Percentiles rank a stretch among this genome's conserved stretches.
Conservation (phyloP, 2,329 filamentous ascomycete species). For the Xylariaceae sp. region DNA sequence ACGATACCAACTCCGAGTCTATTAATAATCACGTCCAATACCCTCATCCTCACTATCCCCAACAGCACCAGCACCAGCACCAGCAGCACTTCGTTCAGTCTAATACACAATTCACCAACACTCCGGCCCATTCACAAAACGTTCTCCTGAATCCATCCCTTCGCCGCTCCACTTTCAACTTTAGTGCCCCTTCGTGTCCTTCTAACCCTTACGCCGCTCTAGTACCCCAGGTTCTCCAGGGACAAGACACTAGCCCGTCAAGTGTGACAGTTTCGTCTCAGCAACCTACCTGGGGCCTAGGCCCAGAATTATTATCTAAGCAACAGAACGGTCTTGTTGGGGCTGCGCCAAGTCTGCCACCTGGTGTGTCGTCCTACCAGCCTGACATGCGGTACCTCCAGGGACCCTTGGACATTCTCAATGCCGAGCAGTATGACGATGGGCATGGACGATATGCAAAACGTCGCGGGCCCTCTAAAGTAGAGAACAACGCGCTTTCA, state of each 20-base stretch:
- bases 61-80: conserved; percentile 15
- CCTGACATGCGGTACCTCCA: conserved; percentile 40
- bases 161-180: conserved; percentile 19
- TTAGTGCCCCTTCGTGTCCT: conserved; percentile 8
- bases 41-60: conserved; percentile 5
- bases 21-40: conserved; percentile 27
- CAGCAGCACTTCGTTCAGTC: background rate
- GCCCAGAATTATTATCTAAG: conserved; percentile 11
- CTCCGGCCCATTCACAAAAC: background rate
- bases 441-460: conserved; percentile 40
- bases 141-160: conserved; percentile 6
- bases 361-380: conserved; percentile 17
- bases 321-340: conserved; percentile 3
- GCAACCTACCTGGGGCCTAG: conserved; percentile 8
- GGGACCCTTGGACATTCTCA: conserved; percentile 51
- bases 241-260: conserved; percentile 2
- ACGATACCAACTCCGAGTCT: conserved; percentile 14
- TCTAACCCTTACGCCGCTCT: conserved; percentile 6
- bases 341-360: conserved; percentile 7
- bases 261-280: conserved; percentile 13
- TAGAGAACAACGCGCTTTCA: conserved; percentile 26
- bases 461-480: conserved; percentile 28
- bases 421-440: conserved; percentile 53
- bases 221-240: conserved; percentile 8
- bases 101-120: conserved; percentile 7